Evolutionary conservation across 2,329 filamentous ascomycete genomes (phyloP).

Genomic region (Periconia sp.): DNA sequence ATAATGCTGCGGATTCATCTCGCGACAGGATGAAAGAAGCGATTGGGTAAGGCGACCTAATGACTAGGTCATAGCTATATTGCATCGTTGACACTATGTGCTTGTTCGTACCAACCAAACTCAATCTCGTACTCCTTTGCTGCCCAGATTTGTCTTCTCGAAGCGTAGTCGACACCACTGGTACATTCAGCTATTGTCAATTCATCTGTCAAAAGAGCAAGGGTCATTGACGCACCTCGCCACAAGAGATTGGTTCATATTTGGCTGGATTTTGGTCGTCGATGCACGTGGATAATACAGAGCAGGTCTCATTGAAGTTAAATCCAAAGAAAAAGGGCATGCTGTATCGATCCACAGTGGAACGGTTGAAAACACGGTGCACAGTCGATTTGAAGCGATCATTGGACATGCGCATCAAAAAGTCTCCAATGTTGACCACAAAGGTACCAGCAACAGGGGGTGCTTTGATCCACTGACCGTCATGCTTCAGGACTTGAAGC

Average conservation of each 20-base stretch:
- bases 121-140: too few species aligned
- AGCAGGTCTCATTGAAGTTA: conserved; percentile 57
- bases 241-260: conserved; percentile 50
- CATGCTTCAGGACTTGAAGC: conserved; percentile 43
- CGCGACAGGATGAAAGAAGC: too few species aligned
- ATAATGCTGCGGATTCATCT: too few species aligned
- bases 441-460: conserved; percentile 36
- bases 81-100: too few species aligned
- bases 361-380: conserved; percentile 30
- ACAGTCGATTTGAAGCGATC: conserved; percentile 60
- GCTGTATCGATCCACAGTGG: conserved; percentile 51
- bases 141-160: too few species aligned
- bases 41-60: too few species aligned
- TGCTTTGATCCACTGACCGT: conserved; percentile 41
- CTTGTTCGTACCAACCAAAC: too few species aligned
- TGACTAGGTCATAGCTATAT: too few species aligned
- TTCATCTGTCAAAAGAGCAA: too few species aligned
- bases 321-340: conserved; percentile 66
- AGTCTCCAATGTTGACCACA: conserved; percentile 53
- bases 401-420: conserved; percentile 61
- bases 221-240: too few species aligned
- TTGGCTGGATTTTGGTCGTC: conserved; percentile 52
- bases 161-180: too few species aligned
- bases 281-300: conserved; percentile 55
- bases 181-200: too few species aligned